Evolutionary conservation across 1,139 yeast species (phyloP).

Genomic region (Arxiozyma telluris): DNA sequence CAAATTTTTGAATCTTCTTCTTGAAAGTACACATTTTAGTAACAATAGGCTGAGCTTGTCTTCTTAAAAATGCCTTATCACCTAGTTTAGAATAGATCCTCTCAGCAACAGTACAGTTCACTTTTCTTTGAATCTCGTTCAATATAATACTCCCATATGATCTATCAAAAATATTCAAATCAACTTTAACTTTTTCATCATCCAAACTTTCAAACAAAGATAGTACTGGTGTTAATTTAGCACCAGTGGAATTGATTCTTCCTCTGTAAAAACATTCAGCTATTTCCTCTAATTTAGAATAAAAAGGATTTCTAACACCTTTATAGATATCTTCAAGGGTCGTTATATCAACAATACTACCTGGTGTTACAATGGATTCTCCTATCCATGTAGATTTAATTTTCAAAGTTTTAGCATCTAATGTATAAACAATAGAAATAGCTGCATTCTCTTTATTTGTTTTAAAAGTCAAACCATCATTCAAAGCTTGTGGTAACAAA

Average conservation of each 20-base stretch:
- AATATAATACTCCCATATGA: constrained; percentile 51
- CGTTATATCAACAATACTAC: constrained; percentile 30
- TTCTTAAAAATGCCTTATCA: constrained; percentile 72
- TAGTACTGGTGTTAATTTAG: constrained; percentile 47
- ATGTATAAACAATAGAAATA: constrained; percentile 72
- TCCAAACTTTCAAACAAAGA: constrained; percentile 74
- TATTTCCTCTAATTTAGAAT: constrained; percentile 18
- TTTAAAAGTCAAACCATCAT: constrained; percentile 52
- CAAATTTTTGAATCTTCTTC: constrained; percentile 44
- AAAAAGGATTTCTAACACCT: constrained; percentile 14
- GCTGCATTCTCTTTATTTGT: constrained; percentile 57
- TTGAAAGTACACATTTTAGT: constrained; percentile 76
- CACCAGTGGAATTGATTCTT: constrained; percentile 46
- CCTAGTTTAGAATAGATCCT: constrained; percentile 69
- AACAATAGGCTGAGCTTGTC: constrained; percentile 77
- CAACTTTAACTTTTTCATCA: constrained; percentile 68
- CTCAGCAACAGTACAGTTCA: constrained; percentile 80
- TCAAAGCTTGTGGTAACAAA: constrained; percentile 60
- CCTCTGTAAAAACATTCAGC: constrained; percentile 65
- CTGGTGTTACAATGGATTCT: constrained; percentile 61
- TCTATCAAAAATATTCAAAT: constrained; percentile 65
- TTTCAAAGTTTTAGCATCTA: constrained; percentile 65
- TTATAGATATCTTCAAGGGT: constrained; percentile 33
- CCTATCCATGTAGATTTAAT: constrained; percentile 73
- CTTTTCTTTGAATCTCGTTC: constrained; percentile 71